Evolutionary conservation across 768 basidiomycete genomes (phyloP).

Genomic region (Imleria badia): DNA sequence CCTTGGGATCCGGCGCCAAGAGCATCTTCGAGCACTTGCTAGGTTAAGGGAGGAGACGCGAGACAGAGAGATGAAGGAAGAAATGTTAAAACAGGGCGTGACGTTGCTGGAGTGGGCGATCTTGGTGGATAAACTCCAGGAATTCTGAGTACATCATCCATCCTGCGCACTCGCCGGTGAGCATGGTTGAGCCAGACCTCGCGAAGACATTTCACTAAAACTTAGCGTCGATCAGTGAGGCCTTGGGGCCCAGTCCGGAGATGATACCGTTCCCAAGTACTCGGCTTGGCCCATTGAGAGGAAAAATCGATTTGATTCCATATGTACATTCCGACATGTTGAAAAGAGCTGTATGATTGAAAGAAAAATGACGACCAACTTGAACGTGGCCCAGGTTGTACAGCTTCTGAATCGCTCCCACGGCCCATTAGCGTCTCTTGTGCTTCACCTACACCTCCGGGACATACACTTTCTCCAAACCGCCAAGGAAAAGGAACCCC

Average conservation of each 20-base stretch:
- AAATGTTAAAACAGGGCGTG: slow-evolving; percentile 64
- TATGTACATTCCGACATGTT: not conserved
- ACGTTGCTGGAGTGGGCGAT: slow-evolving; percentile 81
- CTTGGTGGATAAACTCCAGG: slow-evolving; percentile 61
- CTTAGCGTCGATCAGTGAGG: not conserved
- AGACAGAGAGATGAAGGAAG: slow-evolving; percentile 68
- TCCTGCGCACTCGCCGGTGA: not conserved
- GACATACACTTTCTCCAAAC: not conserved
- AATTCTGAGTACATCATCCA: slow-evolving; percentile 27
- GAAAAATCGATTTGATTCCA: not conserved
- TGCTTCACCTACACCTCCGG: not conserved
- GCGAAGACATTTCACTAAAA: not conserved
- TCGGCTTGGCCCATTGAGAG: not conserved
- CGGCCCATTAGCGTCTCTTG: not conserved
- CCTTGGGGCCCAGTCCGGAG: not conserved
- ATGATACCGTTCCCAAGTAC: not conserved
- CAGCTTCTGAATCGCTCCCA: not conserved
- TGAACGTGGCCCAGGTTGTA: not conserved
- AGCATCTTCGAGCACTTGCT: slow-evolving; percentile 62
- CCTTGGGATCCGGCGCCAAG: slow-evolving; percentile 58
- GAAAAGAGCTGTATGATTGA: not conserved
- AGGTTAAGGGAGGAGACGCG: slow-evolving; percentile 63
- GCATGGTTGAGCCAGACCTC: not conserved
- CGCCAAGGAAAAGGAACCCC: too few species aligned
- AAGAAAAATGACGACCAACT: not conserved